These are phyloP conservation scores for Claviceps purpurea DNA, from an alignment of 2,329 filamentous ascomycete genomes.

Conservation along the genomic window DNA sequence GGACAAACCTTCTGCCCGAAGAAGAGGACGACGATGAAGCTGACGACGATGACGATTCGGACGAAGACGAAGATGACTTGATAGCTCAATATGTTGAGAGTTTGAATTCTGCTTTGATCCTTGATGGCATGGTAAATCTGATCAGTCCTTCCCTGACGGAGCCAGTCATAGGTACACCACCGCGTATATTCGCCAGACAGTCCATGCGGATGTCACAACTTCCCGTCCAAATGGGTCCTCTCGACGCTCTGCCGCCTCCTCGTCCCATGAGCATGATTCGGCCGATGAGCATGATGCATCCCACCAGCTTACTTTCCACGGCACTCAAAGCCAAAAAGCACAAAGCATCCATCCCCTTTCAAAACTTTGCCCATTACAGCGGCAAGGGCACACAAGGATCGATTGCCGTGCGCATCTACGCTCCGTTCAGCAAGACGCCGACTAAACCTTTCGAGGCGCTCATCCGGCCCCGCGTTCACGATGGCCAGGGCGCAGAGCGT, in stretches of 20 bases:
- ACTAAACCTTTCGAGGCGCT: constrained; percentile 58
- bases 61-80: constrained; percentile 44
- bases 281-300: constrained; percentile 53
- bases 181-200: constrained; percentile 44
- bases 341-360: constrained; percentile 57
- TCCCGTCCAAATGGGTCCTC: constrained; percentile 38
- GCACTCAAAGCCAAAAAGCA: constrained; percentile 60
- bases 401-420: constrained; percentile 64
- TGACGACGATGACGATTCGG: background rate
- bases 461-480: constrained; percentile 55
- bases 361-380: constrained; percentile 62
- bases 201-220: constrained; percentile 51
- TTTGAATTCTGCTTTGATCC: constrained; percentile 57
- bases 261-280: constrained; percentile 51
- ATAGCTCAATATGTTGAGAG: constrained; percentile 53
- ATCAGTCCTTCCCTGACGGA: constrained; percentile 40
- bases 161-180: constrained; percentile 51
- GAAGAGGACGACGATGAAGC: constrained; percentile 27
- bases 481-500: constrained; percentile 46
- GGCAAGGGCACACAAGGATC: constrained; percentile 69
- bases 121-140: constrained; percentile 49
- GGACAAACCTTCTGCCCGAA: constrained; percentile 40
- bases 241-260: constrained; percentile 58
- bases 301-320: constrained; percentile 57
- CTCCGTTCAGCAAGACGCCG: constrained; percentile 52